Evolutionary conservation across 1,284 basidiomycete genomes (phyloP).

Genomic region (Coriolopsis trogii): DNA sequence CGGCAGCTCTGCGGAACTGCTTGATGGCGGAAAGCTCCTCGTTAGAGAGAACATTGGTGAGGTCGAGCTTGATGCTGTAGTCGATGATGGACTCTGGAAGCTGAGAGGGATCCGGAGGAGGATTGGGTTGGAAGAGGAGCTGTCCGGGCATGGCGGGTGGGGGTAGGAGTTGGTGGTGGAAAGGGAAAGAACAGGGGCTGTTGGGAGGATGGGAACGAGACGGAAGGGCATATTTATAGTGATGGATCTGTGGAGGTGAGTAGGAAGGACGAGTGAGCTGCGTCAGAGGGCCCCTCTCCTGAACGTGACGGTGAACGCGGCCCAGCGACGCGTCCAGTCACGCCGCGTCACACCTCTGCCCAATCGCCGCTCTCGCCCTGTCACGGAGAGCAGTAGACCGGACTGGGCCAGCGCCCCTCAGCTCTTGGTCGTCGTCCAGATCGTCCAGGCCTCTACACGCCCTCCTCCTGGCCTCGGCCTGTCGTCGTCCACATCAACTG

Average conservation of each 20-base stretch:
- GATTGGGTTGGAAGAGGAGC: constrained; percentile 56
- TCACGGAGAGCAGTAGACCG: too few species aligned
- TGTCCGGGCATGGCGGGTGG: constrained; percentile 57
- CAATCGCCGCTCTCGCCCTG: too few species aligned
- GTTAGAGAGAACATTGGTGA: constrained; percentile 44
- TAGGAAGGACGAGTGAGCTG: background rate
- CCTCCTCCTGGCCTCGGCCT: too few species aligned
- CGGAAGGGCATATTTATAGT: constrained; percentile 21
- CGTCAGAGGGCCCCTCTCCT: constrained; percentile 1
- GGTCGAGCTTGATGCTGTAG: constrained; percentile 45
- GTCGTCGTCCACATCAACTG: too few species aligned
- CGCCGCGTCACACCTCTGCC: constrained; percentile 3
- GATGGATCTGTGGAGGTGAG: background rate
- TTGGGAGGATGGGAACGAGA: constrained; percentile 1
- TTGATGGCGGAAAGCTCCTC: constrained; percentile 54
- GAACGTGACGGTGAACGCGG: too few species aligned
- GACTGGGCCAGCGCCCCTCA: too few species aligned
- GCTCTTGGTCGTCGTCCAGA: too few species aligned
- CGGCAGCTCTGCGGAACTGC: constrained; percentile 59
- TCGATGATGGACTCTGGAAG: constrained; percentile 55
- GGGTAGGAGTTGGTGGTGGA: constrained; percentile 2
- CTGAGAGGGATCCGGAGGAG: constrained; percentile 62
- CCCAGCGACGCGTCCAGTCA: constrained; percentile 19
- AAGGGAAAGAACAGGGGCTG: background rate
- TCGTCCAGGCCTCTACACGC: too few species aligned